These are phyloP conservation scores for Microbotryum silenes-acaulis DNA, from an alignment of 1,284 basidiomycete genomes.

Conservation along the genomic window DNA sequence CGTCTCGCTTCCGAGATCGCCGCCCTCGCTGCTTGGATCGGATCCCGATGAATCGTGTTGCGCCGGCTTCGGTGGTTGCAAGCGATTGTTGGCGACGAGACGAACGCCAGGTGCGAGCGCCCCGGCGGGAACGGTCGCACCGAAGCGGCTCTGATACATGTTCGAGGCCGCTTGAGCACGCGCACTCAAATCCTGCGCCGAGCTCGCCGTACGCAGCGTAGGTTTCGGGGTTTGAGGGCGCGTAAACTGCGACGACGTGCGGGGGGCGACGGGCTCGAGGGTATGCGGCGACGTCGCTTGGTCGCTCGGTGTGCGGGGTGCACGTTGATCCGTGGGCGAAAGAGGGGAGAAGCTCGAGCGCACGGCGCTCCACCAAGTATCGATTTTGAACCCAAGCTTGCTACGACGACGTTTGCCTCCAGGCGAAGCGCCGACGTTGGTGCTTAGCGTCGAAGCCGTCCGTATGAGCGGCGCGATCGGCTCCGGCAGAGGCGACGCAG, in stretches of 20 bases:
- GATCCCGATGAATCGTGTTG: slow-evolving; percentile 18
- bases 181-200: slow-evolving; percentile 24
- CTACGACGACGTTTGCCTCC: slow-evolving; percentile 63
- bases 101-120: slow-evolving; percentile 33
- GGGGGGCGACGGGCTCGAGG: slow-evolving; percentile 9
- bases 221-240: slow-evolving; percentile 13
- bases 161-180: not conserved
- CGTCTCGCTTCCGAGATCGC: slow-evolving; percentile 9
- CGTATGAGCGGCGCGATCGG: slow-evolving; percentile 1
- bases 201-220: slow-evolving; percentile 26
- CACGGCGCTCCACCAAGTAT: slow-evolving; percentile 40
- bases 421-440: slow-evolving; percentile 8
- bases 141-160: not conserved
- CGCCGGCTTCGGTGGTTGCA: slow-evolving; percentile 1
- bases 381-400: slow-evolving; percentile 37
- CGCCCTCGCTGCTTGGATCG: slow-evolving; percentile 24
- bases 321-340: slow-evolving; percentile 12
- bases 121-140: slow-evolving; percentile 16
- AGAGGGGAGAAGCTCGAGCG: slow-evolving; percentile 34
- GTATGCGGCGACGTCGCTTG: slow-evolving; percentile 2
- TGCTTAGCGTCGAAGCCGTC: slow-evolving; percentile 19
- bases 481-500: not conserved
- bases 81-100: slow-evolving; percentile 11
- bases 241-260: slow-evolving; percentile 27
- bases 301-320: slow-evolving; percentile 22